Conservation (phyloP, 257 asterid genomes). For the Primulina tabacum region DNA sequence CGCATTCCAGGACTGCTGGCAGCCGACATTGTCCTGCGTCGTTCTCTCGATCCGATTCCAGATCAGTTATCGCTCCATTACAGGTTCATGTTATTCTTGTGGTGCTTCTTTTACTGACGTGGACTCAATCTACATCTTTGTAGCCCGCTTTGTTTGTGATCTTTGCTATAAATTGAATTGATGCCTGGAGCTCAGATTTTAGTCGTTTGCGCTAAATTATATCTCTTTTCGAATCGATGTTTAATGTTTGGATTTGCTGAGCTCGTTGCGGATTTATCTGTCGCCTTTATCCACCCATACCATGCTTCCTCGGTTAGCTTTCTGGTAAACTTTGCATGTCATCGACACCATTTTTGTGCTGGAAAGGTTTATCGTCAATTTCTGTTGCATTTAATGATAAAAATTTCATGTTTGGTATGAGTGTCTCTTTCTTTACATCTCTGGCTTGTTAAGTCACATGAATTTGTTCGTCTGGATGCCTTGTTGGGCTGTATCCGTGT, state of each 20-base stretch:
- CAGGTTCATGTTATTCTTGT: slow-evolving; percentile 24
- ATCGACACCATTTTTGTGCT: background rate
- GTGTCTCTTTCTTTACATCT: background rate
- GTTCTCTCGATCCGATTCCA: slow-evolving; percentile 38
- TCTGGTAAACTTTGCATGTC: background rate
- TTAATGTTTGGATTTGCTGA: background rate
- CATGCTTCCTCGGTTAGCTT: background rate
- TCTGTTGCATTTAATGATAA: background rate
- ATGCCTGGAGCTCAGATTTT: slow-evolving; percentile 1
- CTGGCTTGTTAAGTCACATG: background rate
- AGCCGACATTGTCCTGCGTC: slow-evolving; percentile 24
- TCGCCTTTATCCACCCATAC: background rate
- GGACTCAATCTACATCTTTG: background rate
- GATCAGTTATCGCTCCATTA: slow-evolving; percentile 27
- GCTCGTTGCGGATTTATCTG: background rate
- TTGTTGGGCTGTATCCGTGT: background rate
- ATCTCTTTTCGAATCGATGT: background rate
- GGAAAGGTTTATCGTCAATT: background rate
- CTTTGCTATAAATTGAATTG: slow-evolving; percentile 7
- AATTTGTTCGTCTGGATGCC: background rate
- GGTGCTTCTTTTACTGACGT: background rate
- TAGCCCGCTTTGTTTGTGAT: background rate
- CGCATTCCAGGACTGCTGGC: slow-evolving; percentile 26
- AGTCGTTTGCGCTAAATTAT: background rate
- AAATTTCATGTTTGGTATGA: background rate